Evolutionary conservation across 768 basidiomycete species (phyloP), one percentile per base, ranked within the genome.

Genomic region (Sporobolomyces roseus): DNA sequence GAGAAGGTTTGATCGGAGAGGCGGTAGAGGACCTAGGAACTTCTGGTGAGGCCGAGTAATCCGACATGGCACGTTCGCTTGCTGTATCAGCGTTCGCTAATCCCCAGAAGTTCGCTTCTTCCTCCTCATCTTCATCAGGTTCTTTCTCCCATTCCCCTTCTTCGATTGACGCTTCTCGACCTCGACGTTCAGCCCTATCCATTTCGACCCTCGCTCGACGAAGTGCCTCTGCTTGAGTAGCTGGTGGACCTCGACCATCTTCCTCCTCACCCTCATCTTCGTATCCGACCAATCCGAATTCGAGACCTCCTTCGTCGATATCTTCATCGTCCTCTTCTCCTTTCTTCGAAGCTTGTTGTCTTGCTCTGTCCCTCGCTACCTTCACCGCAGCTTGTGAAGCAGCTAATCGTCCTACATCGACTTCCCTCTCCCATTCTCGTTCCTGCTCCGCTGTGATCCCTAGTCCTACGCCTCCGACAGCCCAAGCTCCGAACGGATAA

Each of bases 121-220:
- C 78, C 0, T 79, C 78, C 6, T 78, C 78, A 49, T 81, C 79
- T 10, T 68, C n/a, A n/a, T n/a, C 72, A n/a, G 75, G 75, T 38
- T 80, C 80, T 12, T 58, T 25, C 32, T 63, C 67, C 48, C 50
- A 58, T 19, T 60, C 70, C 8, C n/a, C 61, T 3, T 71, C 70
- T 12, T 53, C 48, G n/a, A 45, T 51, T 5, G 59, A 63, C 4
- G 21, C 27, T 45, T 53, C 64, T 3, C 55, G 23, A 9, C 54
- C 63, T 36, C 59, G 52, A n/a, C 8, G 29, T 60, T 58, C 46
- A 7, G 30, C 25, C 23, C 55, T 56, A 17, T 65, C 36, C 52
- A 17, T 2, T 21, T 29, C 6, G 1, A 32, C n/a, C 23, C 45
- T 38, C 32, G n/a, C 30, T 0, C 19, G 45, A 1, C 51, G 59